A percentile compares a stretch with the other conserved stretches of the same genome.
phyloP scores from a whole-genome alignment of 1,284 basidiomycete genomes.

The Sanghuangporus baumii region DNA sequence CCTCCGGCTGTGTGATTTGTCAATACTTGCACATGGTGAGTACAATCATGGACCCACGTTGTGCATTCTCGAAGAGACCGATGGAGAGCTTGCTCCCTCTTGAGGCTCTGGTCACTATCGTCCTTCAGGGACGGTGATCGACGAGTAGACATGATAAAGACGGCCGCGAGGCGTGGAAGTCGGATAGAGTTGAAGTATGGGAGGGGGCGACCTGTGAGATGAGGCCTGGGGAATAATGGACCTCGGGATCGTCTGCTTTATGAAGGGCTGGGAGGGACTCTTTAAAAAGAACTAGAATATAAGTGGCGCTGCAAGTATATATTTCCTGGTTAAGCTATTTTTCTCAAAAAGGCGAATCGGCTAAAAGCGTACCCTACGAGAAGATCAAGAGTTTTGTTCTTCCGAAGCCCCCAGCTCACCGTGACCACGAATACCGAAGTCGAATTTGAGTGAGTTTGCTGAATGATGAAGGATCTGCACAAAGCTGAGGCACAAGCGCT shows the following conservation, averaged over 20 bases:
- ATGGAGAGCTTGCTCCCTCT: conserved; percentile 8
- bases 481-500: neutral
- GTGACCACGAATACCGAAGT: neutral
- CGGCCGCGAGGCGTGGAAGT: neutral
- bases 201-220: neutral
- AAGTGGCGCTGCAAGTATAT: conserved; percentile 16
- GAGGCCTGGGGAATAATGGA: conserved; percentile 8
- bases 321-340: conserved; percentile 4
- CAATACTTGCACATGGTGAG: neutral
- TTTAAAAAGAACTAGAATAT: conserved; percentile 6
- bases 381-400: conserved; percentile 11
- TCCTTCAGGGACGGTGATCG: neutral
- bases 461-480: neutral
- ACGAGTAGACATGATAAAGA: neutral
- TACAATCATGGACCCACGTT: neutral
- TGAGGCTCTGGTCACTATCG: neutral
- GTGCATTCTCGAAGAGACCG: conserved; percentile 14
- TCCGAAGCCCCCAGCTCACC: conserved; percentile 15
- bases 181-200: neutral
- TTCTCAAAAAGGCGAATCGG: conserved; percentile 13
- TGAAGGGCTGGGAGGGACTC: neutral
- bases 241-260: conserved; percentile 2
- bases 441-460: neutral
- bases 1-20: conserved; percentile 6
- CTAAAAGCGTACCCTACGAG: conserved; percentile 3